Evolutionary conservation across 495 filamentous ascomycete species (phyloP).

Genomic region (Sphaerosporella brunnea): DNA sequence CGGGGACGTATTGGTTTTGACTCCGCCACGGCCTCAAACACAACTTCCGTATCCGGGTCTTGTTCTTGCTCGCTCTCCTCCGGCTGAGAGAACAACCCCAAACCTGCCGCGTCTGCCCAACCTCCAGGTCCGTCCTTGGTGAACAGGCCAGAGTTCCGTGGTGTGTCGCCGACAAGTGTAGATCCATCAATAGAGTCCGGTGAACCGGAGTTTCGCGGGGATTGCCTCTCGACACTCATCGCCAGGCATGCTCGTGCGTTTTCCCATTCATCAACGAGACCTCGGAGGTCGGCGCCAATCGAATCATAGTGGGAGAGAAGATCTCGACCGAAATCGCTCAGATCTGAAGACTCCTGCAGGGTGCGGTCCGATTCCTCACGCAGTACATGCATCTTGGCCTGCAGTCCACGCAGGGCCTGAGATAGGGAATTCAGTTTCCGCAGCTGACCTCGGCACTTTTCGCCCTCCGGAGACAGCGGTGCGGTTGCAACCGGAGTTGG

Average conservation of each 20-base stretch:
- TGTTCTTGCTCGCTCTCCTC: constrained; percentile 22
- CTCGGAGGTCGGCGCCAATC: constrained; percentile 70
- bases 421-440: constrained; percentile 72
- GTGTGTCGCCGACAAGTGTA: constrained; percentile 59
- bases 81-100: constrained; percentile 25
- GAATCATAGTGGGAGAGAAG: constrained; percentile 85
- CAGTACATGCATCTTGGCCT: constrained; percentile 85
- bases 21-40: constrained; percentile 77
- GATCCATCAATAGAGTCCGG: constrained; percentile 62
- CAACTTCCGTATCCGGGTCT: constrained; percentile 49
- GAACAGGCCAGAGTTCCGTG: constrained; percentile 39
- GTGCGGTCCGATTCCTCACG: constrained; percentile 72
- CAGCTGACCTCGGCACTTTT: constrained; percentile 66
- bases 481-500: constrained; percentile 40
- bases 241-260: constrained; percentile 58
- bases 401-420: constrained; percentile 75
- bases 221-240: constrained; percentile 51
- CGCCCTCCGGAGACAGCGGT: constrained; percentile 55
- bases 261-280: constrained; percentile 81
- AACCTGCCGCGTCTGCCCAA: constrained; percentile 37
- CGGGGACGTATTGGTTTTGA: constrained; percentile 44
- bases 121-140: constrained; percentile 54
- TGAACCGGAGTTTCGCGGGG: constrained; percentile 54
- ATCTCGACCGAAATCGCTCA: constrained; percentile 51
- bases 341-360: constrained; percentile 47